Evolutionary conservation across 192 early-diverging fungal species (phyloP), one percentile per base, ranked within the genome.

Genomic region (Linnemannia elongata): DNA sequence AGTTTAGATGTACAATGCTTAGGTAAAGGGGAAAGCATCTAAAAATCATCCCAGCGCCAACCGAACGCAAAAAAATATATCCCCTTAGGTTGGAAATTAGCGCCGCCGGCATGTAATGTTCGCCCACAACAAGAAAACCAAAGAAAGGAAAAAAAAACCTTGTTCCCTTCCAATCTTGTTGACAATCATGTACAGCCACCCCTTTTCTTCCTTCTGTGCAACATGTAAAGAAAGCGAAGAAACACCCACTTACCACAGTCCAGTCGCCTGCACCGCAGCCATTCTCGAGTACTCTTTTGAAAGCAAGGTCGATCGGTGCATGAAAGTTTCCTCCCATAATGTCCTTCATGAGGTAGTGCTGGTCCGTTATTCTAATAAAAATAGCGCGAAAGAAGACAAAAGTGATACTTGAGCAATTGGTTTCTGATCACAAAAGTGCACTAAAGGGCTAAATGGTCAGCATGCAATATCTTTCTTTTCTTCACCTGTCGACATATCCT

Each of bases 271-370:
- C 82, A 8, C 82, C 82, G 30, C 82, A 84, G 20, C 77, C 82
- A 49, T 84, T 84, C 33, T 84, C 82, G 35, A 84, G 55, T 15
- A 84, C 82, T 17, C 77, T 72, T 20, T 84, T 84, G 63, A 89
- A 86, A 18, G 69, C 27, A 8, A 86, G 74, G 36, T 83, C 81
- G 33, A 89, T 71, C 6, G 88, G 81, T 0, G 81, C 63, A 75
- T 81, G 81, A 57, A 80, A 89, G 78, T 86, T 85, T n/a, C 81
- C 78, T 12, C 60, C 78, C 81, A 85, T 82, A 27, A 86, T 76
- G 73, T 86, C 79, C 74, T 86, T 85, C 72, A 76, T 76, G 47
- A 89, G 42, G 75, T 78, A 89, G 45, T 89, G 88, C 63, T 82
- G 79, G 8, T 84, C 82, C 0, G 82, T 84, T 20, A 84, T 54